Conservation (phyloP, 176 grass and related monocot genomes). For the Phragmites australis region DNA sequence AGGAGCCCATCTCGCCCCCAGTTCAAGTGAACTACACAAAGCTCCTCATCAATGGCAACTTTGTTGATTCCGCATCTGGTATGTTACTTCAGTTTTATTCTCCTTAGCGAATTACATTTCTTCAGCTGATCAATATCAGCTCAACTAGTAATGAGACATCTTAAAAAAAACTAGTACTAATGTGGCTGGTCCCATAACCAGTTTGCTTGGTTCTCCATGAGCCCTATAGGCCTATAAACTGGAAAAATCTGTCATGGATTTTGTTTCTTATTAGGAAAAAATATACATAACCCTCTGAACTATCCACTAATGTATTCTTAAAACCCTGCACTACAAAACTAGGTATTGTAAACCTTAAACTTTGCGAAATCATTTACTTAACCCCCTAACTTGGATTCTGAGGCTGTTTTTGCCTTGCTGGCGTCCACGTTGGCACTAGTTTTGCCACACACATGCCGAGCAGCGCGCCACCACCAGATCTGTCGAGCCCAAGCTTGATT, state of each 20-base stretch:
- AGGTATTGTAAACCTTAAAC: no score
- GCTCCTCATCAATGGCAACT: conserved; percentile 87
- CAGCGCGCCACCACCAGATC: no score
- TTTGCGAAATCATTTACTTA: no score
- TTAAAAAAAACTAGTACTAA: background rate
- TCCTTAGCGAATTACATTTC: background rate
- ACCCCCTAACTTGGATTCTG: no score
- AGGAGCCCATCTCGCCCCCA: conserved; percentile 75
- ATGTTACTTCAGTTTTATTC: background rate
- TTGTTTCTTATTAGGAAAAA: no score
- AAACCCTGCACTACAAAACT: no score
- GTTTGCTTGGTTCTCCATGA: conserved; percentile 3
- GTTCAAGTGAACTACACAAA: conserved; percentile 75
- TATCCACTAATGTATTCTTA: no score
- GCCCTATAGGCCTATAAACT: background rate
- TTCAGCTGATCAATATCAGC: background rate
- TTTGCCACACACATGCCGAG: no score
- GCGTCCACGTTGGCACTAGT: no score
- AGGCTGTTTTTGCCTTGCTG: no score
- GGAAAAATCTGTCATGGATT: background rate
- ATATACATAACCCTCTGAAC: no score
- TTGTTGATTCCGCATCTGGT: conserved; percentile 90
- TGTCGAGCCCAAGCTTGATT: no score
- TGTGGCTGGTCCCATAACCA: background rate
- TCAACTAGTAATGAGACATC: background rate